Evolutionary conservation across 768 basidiomycete genomes (phyloP).

Genomic region (Leccinum imitatum): DNA sequence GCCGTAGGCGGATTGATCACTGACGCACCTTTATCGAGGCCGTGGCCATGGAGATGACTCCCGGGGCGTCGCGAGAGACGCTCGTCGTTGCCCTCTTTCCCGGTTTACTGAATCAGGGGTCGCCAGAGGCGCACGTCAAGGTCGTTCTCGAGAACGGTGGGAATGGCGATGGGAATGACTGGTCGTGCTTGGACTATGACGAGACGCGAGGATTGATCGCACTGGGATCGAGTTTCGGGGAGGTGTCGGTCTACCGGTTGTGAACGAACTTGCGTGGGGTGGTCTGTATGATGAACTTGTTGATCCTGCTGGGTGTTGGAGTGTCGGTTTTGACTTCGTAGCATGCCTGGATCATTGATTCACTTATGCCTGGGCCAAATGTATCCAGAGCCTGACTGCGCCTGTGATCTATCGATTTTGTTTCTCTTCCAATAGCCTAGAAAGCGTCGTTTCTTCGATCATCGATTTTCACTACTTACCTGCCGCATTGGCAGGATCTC

Average conservation of each 20-base stretch:
- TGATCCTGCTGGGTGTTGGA: background rate
- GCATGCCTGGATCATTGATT: background rate
- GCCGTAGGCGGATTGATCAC: constrained; percentile 39
- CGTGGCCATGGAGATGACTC: constrained; percentile 13
- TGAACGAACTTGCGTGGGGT: constrained; percentile 8
- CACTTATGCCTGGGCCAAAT: background rate
- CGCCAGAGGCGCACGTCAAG: constrained; percentile 25
- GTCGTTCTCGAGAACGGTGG: constrained; percentile 34
- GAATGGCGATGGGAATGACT: constrained; percentile 22
- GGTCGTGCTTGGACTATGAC: constrained; percentile 63
- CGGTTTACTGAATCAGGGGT: constrained; percentile 33
- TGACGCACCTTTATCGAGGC: constrained; percentile 16
- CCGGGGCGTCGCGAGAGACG: constrained; percentile 32
- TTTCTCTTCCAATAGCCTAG: too few relatives aligned
- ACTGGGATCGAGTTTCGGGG: constrained; percentile 50
- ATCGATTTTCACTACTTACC: too few relatives aligned
- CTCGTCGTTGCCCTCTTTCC: constrained; percentile 52
- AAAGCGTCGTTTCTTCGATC: too few relatives aligned
- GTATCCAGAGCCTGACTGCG: background rate
- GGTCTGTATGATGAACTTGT: background rate
- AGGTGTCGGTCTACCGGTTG: constrained; percentile 37
- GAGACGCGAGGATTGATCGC: constrained; percentile 54
- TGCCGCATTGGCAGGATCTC: too few relatives aligned
- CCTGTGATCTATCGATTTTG: too few relatives aligned
- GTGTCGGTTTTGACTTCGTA: background rate